phyloP scores from a whole-genome alignment of 352 stramenopile species.

The Pythium graminicola region DNA sequence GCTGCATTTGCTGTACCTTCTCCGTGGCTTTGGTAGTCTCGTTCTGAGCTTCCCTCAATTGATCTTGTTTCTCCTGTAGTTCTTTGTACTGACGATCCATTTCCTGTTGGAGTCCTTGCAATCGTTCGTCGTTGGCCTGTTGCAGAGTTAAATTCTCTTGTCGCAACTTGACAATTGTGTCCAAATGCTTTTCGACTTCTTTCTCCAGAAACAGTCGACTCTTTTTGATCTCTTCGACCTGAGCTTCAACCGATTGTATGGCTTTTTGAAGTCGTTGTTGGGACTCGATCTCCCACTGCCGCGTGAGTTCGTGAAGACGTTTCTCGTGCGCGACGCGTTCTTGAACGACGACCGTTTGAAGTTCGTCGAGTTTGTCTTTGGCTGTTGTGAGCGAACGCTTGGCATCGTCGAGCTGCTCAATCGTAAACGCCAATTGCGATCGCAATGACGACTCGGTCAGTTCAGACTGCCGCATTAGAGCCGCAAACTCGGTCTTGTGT shows the following conservation, averaged over 20 bases:
- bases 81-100: conserved; percentile 37
- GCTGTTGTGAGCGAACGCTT: conserved; percentile 24
- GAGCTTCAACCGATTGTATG: conserved; percentile 43
- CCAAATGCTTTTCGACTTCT: conserved; percentile 56
- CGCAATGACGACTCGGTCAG: conserved; percentile 31
- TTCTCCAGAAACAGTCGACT: conserved; percentile 45
- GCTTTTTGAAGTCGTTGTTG: conserved; percentile 53
- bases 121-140: conserved; percentile 33
- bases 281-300: conserved; percentile 44
- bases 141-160: conserved; percentile 54
- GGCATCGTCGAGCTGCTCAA: conserved; percentile 32
- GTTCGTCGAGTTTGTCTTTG: conserved; percentile 38
- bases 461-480: conserved; percentile 36
- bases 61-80: conserved; percentile 38
- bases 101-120: conserved; percentile 25
- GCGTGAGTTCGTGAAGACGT: conserved; percentile 39
- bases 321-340: conserved; percentile 53
- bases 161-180: conserved; percentile 43
- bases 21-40: conserved; percentile 37
- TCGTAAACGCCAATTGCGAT: conserved; percentile 38
- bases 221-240: conserved; percentile 64
- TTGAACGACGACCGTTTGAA: conserved; percentile 44
- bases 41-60: conserved; percentile 26
- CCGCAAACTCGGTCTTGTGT: conserved; percentile 32
- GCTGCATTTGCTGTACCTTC: conserved; percentile 32